Conservation (phyloP, 257 asterid genomes). For the Solanum pinnatisectum region DNA sequence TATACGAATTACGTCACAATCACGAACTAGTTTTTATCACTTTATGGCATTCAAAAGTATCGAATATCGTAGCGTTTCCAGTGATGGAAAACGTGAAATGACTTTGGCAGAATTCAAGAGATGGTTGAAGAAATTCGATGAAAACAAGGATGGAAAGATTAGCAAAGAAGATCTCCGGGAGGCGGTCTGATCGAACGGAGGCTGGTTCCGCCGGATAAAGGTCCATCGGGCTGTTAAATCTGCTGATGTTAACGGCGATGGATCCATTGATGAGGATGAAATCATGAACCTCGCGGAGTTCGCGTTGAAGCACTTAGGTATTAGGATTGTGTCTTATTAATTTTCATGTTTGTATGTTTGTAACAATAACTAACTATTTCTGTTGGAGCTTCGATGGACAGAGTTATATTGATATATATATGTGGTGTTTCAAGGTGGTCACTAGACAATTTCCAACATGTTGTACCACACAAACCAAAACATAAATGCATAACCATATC, state of each 20-base stretch:
- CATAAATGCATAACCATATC: no score
- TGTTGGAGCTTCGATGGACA: not conserved
- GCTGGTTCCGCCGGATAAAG: not conserved
- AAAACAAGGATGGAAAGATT: not conserved
- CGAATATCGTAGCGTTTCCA: not conserved
- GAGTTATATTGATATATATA: not conserved
- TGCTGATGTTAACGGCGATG: not conserved
- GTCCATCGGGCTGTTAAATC: not conserved
- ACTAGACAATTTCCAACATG: not conserved
- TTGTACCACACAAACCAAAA: no score
- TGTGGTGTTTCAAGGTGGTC: not conserved
- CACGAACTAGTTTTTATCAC: not conserved
- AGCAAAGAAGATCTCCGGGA: not conserved
- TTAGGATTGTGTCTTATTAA: no score
- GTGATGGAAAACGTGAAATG: not conserved
- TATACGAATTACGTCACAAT: not conserved
- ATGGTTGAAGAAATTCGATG: not conserved
- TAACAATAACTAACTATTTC: not conserved
- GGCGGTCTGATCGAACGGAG: not conserved
- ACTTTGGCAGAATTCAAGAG: not conserved
- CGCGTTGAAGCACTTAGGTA: not conserved
- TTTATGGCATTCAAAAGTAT: not conserved
- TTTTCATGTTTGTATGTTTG: not conserved
- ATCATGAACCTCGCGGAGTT: not conserved
- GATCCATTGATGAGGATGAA: not conserved